Base-by-base conservation (phyloP, 1,284 basidiomycete species). In the Trichosporon sp. region DNA sequence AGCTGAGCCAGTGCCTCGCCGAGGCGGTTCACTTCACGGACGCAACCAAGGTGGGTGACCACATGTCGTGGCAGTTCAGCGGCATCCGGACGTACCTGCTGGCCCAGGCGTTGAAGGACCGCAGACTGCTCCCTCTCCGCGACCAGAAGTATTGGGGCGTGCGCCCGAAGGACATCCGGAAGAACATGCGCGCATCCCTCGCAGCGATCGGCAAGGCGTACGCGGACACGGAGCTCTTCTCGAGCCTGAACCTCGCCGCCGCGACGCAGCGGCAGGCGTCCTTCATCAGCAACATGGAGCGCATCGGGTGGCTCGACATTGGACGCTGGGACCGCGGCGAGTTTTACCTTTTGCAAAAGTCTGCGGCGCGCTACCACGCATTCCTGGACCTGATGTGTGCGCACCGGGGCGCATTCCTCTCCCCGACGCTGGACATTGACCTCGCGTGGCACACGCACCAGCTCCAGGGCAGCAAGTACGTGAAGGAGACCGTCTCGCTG, bases 361-460 rank as follows among this genome's bases (percentile, higher is more conserved):
- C 74, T 10, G 75, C 76, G 2, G 80, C 81, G 2, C 65, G 81
- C 61, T 78, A 84, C 76, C 77, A 81, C 65, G 80, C 80, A 8
- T 81, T 80, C 74, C 74, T 81, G 16, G 78, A 81, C 66, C 70
- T 81, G 37, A 76, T 78, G 75, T n/a, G 71, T 2, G 76, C 69
- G 37, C n/a, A 71, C 65, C 66, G 32, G 0, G 67, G 59, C 1
- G 35, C 66, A 14, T 77, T 79, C 67, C 71, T 79, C 35, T 76
- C 77, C 1, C 73, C 73, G 12, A 76, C 78, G 4, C 70, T 80
- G 26, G 82, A 83, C 71, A 83, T 84, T 66, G 83, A 84, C 68
- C 75, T 83, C 14, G 77, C 78, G 2, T 83, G 83, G 83, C 82
- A 83, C 68, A 81, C 82, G 5, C 83, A 84, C 68, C 83, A 84